phyloP scores from a whole-genome alignment of 371 early-diverging fungal genomes.

The Syncephalis plumigaleata region DNA sequence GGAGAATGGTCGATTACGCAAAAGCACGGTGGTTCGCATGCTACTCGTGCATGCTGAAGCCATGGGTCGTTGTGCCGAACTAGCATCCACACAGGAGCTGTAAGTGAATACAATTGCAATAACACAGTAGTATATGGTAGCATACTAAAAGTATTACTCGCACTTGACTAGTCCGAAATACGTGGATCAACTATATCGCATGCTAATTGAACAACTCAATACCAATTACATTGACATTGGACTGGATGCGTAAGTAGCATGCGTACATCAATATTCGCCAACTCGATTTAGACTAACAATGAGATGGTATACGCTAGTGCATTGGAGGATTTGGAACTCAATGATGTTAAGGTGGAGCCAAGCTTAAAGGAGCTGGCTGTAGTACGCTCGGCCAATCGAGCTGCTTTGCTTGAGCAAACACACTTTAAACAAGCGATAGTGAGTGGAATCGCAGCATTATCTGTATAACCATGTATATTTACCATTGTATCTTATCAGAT shows the following conservation, averaged over 20 bases:
- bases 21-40: conserved; percentile 36
- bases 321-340: conserved; percentile 45
- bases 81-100: conserved; percentile 50
- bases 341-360: conserved; percentile 44
- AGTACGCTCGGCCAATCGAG: conserved; percentile 40
- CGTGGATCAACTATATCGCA: conserved; percentile 39
- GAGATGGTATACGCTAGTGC: conserved; percentile 26
- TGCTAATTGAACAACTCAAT: conserved; percentile 56
- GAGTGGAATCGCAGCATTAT: too few species aligned
- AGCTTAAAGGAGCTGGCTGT: conserved; percentile 49
- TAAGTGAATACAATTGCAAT: conserved; percentile 11
- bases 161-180: conserved; percentile 21
- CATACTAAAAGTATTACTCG: not conserved
- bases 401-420: too few species aligned
- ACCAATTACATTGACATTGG: conserved; percentile 62
- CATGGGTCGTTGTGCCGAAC: conserved; percentile 60
- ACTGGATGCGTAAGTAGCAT: conserved; percentile 48
- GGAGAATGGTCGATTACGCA: conserved; percentile 37
- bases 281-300: not conserved
- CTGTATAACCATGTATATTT: too few species aligned
- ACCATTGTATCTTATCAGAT: too few species aligned
- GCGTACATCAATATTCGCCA: not conserved
- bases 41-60: conserved; percentile 76
- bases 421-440: too few species aligned
- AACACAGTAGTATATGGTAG: not conserved